Evolutionary conservation across 116 monocot genomes (phyloP).

Genomic region (Dioscorea cayenensis): DNA sequence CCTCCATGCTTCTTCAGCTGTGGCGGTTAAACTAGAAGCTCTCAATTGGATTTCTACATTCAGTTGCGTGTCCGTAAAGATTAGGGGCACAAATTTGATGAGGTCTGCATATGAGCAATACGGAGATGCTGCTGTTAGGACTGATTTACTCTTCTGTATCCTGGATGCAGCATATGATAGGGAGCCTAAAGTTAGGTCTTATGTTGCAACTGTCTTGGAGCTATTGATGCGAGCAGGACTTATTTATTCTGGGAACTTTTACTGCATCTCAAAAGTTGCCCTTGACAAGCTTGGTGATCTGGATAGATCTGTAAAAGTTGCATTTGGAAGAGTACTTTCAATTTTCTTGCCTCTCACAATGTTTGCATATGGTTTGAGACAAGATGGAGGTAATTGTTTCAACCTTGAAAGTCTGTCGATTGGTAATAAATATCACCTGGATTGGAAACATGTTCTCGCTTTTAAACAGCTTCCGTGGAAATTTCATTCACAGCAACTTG

Average conservation of each 20-base stretch:
- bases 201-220: conserved; percentile 63
- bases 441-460: conserved; percentile 68
- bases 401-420: conserved; percentile 8
- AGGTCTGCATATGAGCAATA: conserved; percentile 6
- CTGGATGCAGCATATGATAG: conserved; percentile 71
- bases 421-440: conserved; percentile 18
- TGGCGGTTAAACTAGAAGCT: conserved; percentile 61
- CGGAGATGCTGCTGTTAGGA: conserved; percentile 25
- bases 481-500: conserved; percentile 74
- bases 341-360: conserved; percentile 48
- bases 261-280: conserved; percentile 39
- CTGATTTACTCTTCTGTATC: conserved; percentile 44
- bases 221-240: conserved; percentile 54
- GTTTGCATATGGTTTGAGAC: conserved; percentile 45
- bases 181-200: conserved; percentile 66
- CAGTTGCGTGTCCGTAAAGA: conserved; percentile 18
- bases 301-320: conserved; percentile 41
- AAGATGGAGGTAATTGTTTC: conserved; percentile 14
- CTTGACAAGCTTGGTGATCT: conserved; percentile 88
- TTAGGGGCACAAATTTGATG: conserved; percentile 14
- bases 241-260: conserved; percentile 45
- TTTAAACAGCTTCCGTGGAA: conserved; percentile 54
- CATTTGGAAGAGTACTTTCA: conserved; percentile 55
- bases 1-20: conserved; percentile 44
- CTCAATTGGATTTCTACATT: conserved; percentile 56